Evolutionary conservation across 2,329 filamentous ascomycete genomes (phyloP).

Genomic region (Fusarium nanum): DNA sequence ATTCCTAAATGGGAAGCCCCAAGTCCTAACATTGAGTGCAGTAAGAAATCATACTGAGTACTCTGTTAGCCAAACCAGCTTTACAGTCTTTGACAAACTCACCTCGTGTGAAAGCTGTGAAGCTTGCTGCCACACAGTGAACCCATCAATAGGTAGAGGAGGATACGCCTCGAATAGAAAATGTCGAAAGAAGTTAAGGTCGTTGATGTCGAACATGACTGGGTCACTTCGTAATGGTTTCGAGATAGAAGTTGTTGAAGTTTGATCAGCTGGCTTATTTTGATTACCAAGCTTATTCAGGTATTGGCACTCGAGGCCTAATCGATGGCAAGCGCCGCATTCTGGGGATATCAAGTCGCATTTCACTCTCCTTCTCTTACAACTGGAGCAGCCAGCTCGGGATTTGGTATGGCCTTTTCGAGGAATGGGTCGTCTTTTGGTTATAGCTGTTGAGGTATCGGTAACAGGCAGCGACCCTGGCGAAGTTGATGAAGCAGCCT

Average conservation of each 20-base stretch:
- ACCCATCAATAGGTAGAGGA: slow-evolving; percentile 53
- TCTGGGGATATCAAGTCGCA: slow-evolving; percentile 53
- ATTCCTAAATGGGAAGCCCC: slow-evolving; percentile 55
- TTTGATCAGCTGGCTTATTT: slow-evolving; percentile 4
- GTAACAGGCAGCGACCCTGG: background rate
- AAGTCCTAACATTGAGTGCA: slow-evolving; percentile 57
- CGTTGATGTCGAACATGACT: slow-evolving; percentile 54
- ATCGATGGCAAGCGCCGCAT: slow-evolving; percentile 52
- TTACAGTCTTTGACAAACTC: background rate
- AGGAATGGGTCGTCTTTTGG: slow-evolving; percentile 48
- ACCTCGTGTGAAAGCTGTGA: slow-evolving; percentile 54
- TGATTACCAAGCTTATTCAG: slow-evolving; percentile 7
- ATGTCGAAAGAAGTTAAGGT: slow-evolving; percentile 65
- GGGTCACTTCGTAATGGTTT: slow-evolving; percentile 37
- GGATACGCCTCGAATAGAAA: slow-evolving; percentile 61
- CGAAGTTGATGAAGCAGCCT: slow-evolving; percentile 3
- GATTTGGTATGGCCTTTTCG: slow-evolving; percentile 53
- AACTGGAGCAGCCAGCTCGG: slow-evolving; percentile 49
- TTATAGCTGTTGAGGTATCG: background rate
- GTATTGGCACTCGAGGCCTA: slow-evolving; percentile 54
- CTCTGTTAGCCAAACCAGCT: background rate
- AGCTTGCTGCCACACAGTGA: slow-evolving; percentile 52
- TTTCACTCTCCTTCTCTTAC: slow-evolving; percentile 59
- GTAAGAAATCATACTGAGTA: slow-evolving; percentile 54
- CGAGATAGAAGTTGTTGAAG: slow-evolving; percentile 7